Conservation (phyloP, 2,329 filamentous ascomycete species). For the Colletotrichum caudatum region DNA sequence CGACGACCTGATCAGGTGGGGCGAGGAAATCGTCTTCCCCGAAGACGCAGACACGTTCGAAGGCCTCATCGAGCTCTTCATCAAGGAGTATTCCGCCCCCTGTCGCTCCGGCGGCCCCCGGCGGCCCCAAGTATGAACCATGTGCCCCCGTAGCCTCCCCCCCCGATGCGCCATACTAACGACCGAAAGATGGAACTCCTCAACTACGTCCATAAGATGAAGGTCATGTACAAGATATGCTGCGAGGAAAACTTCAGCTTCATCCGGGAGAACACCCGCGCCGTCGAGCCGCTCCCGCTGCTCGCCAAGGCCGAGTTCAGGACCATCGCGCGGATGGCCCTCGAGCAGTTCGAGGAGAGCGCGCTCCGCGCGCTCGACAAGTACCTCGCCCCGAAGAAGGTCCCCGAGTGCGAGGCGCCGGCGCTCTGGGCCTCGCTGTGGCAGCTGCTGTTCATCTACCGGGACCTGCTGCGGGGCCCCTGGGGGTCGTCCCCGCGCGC, state of each 20-base stretch:
- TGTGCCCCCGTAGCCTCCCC: no score
- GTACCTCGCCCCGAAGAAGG: constrained; percentile 45
- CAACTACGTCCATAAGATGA: constrained; percentile 58
- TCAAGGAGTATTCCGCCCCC: constrained; percentile 12
- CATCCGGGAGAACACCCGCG: constrained; percentile 20
- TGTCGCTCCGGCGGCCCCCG: neutral
- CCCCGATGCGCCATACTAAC: neutral
- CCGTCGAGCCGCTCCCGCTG: constrained; percentile 48
- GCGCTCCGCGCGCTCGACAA: constrained; percentile 57
- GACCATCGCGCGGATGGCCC: constrained; percentile 53
- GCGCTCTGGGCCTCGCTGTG: constrained; percentile 63
- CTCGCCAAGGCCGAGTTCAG: constrained; percentile 57
- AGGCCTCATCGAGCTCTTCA: neutral
- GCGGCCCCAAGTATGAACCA: constrained; percentile 18
- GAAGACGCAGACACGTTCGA: constrained; percentile 6
- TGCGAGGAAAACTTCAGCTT: constrained; percentile 48
- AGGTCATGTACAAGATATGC: constrained; percentile 63
- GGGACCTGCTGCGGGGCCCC: constrained; percentile 52
- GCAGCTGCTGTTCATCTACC: constrained; percentile 63
- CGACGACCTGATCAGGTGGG: constrained; percentile 2
- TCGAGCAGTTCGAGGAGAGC: constrained; percentile 53
- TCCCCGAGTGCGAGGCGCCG: constrained; percentile 52
- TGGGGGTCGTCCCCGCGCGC: no score
- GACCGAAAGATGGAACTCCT: constrained; percentile 50
- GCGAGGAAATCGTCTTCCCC: neutral